Conservation (phyloP, 2,329 filamentous ascomycete species). For the Ceratocystis colombiana region DNA sequence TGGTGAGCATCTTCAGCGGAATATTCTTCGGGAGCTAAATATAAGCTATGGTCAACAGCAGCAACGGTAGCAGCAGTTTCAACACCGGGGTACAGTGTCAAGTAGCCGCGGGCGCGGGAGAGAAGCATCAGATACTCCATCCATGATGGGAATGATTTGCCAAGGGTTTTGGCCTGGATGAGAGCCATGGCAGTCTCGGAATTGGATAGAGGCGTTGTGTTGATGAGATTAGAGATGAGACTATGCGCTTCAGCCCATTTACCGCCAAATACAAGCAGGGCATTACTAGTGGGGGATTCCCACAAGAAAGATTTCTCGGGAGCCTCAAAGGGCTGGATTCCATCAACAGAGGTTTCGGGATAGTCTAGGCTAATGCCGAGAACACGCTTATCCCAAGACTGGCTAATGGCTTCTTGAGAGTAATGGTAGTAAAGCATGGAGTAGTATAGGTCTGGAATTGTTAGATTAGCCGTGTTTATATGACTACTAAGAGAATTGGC, state of each 20-base stretch:
- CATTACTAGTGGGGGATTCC: slow-evolving; percentile 75
- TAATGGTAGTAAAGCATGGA: slow-evolving; percentile 66
- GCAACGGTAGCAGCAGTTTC: slow-evolving; percentile 46
- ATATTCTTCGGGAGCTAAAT: slow-evolving; percentile 61
- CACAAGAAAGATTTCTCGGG: slow-evolving; percentile 58
- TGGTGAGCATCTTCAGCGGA: slow-evolving; percentile 29
- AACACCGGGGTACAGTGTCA: slow-evolving; percentile 65
- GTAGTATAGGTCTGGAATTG: slow-evolving; percentile 57
- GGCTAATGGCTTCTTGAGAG: slow-evolving; percentile 41
- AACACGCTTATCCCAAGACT: slow-evolving; percentile 45
- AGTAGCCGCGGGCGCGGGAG: slow-evolving; percentile 65
- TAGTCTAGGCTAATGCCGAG: slow-evolving; percentile 73
- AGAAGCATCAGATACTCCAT: slow-evolving; percentile 69
- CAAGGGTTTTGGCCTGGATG: slow-evolving; percentile 46
- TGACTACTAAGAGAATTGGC: background rate
- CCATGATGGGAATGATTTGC: slow-evolving; percentile 62
- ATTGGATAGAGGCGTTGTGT: slow-evolving; percentile 29
- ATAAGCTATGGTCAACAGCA: slow-evolving; percentile 69
- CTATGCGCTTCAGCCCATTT: slow-evolving; percentile 80
- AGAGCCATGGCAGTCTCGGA: slow-evolving; percentile 35
- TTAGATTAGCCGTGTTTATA: background rate
- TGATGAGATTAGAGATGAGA: slow-evolving; percentile 55
- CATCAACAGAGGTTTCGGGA: slow-evolving; percentile 54
- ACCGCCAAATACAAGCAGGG: slow-evolving; percentile 69
- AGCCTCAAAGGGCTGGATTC: slow-evolving; percentile 44